Evolutionary conservation across 805 yeast genomes (phyloP).

Genomic region (Wickerhamomyces strasburgensis): DNA sequence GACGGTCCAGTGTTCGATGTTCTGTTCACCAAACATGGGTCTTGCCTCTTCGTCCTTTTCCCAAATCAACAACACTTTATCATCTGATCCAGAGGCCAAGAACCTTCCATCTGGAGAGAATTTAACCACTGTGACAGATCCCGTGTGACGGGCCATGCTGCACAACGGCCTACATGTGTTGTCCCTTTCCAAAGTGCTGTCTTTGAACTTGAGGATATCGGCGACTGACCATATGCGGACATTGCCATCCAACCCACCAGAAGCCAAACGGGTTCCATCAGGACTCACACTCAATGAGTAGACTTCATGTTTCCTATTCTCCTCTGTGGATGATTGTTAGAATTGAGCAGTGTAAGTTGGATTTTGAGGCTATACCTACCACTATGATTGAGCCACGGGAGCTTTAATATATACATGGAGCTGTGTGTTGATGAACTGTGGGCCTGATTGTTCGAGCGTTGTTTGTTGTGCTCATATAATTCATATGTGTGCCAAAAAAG

Average conservation of each 20-base stretch:
- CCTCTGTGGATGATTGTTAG: conserved; percentile 44
- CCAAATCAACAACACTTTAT: conserved; percentile 87
- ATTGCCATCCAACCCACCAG: conserved; percentile 93
- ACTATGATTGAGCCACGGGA: conserved; percentile 66
- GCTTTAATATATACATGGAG: conserved; percentile 66
- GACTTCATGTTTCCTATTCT: conserved; percentile 74
- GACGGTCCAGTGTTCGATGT: conserved; percentile 91
- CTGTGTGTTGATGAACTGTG: too few relatives aligned
- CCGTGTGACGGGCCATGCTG: conserved; percentile 92
- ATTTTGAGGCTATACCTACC: too few relatives aligned
- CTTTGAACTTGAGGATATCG: conserved; percentile 39
- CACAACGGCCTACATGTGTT: conserved; percentile 57
- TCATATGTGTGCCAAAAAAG: too few relatives aligned
- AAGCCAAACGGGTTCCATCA: conserved; percentile 80
- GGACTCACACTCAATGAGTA: conserved; percentile 78
- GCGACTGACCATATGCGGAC: conserved; percentile 82
- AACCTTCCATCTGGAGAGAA: conserved; percentile 91
- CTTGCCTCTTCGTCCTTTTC: conserved; percentile 69
- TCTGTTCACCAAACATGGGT: conserved; percentile 69
- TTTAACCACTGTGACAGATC: conserved; percentile 90
- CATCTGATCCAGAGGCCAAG: conserved; percentile 93
- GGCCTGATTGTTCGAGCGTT: too few relatives aligned
- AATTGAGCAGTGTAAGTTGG: background rate
- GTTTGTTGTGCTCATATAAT: too few relatives aligned
- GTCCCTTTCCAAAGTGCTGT: conserved; percentile 25